These are phyloP conservation scores for Phytophthora sojae DNA, from an alignment of 352 stramenopile genomes.

Conservation along the genomic window DNA sequence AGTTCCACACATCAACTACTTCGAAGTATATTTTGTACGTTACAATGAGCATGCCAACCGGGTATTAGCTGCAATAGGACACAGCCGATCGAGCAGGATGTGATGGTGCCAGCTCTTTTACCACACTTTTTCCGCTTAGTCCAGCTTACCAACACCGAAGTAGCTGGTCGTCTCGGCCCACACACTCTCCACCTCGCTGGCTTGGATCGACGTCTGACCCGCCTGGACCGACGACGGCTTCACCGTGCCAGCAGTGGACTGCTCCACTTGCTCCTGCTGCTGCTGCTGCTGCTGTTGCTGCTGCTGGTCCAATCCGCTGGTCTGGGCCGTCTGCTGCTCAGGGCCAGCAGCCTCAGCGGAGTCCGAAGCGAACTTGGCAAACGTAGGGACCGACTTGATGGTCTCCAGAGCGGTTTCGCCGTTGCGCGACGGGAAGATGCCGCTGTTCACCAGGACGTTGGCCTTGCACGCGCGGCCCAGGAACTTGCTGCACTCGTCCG, in stretches of 20 bases:
- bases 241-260: constrained; percentile 1
- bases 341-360: background rate
- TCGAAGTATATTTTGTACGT: too few relatives aligned
- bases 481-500: constrained; percentile 26
- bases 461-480: constrained; percentile 26
- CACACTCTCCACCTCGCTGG: constrained; percentile 7
- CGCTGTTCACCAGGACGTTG: constrained; percentile 30
- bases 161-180: constrained; percentile 15
- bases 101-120: background rate
- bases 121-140: constrained; percentile 5
- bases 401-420: constrained; percentile 26
- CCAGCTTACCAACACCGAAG: constrained; percentile 20
- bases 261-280: constrained; percentile 2
- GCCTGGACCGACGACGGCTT: background rate
- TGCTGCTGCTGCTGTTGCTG: background rate
- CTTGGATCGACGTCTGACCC: background rate
- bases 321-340: constrained; percentile 4
- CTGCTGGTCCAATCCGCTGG: constrained; percentile 1
- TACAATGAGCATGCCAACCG: background rate
- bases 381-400: constrained; percentile 20
- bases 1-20: too few relatives aligned
- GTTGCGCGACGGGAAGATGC: constrained; percentile 24
- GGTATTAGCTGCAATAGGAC: too few relatives aligned
- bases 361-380: background rate
- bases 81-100: too few relatives aligned